Evolutionary conservation across 2,329 filamentous ascomycete species (phyloP).

Genomic region (Geosmithia putterillii): DNA sequence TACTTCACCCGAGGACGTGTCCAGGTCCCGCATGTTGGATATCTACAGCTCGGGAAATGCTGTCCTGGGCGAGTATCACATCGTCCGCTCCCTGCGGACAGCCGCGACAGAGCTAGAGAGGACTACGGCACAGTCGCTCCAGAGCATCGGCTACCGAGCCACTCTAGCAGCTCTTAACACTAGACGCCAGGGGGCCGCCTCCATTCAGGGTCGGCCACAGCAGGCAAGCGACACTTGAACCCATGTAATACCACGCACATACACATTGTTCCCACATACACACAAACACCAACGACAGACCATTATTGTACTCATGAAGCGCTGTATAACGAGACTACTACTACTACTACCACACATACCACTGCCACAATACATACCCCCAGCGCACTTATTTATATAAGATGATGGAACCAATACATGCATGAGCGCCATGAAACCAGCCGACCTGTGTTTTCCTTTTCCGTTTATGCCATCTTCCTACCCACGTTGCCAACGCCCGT

Average conservation of each 20-base stretch:
- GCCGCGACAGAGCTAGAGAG: constrained; percentile 33
- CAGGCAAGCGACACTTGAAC: neutral
- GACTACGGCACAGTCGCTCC: constrained; percentile 37
- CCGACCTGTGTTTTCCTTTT: neutral
- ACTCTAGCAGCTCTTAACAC: constrained; percentile 40
- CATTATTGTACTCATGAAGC: neutral
- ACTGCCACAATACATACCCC: neutral
- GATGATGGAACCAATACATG: constrained; percentile 3
- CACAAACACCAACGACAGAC: neutral
- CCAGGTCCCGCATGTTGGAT: constrained; percentile 29
- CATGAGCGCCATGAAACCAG: constrained; percentile 1
- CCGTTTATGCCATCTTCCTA: constrained; percentile 58
- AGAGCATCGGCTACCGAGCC: constrained; percentile 41
- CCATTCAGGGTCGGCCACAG: neutral
- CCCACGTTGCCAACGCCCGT: constrained; percentile 90
- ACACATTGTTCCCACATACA: neutral
- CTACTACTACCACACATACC: neutral
- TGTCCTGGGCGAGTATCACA: constrained; percentile 39
- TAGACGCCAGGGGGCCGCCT: constrained; percentile 9
- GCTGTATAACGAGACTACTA: neutral
- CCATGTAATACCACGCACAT: neutral
- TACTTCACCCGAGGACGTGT: constrained; percentile 13
- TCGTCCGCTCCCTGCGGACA: constrained; percentile 34
- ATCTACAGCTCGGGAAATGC: constrained; percentile 42
- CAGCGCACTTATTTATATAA: neutral